phyloP scores from a whole-genome alignment of 2,329 filamentous ascomycete species.

The Fusarium sp. region DNA sequence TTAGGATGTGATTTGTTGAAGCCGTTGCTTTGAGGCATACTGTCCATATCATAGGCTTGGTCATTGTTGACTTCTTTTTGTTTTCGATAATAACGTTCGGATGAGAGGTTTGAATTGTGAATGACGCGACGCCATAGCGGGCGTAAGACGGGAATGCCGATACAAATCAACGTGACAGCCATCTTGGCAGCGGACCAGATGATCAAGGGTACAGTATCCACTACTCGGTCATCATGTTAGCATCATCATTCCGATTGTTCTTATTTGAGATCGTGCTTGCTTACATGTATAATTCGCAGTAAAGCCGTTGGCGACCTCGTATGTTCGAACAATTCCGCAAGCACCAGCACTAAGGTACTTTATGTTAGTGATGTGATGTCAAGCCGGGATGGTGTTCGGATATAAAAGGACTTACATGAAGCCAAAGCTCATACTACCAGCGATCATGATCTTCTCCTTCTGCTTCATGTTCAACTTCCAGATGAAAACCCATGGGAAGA shows the following conservation, averaged over 20 bases:
- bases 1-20: background rate
- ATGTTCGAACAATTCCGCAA: conserved; percentile 31
- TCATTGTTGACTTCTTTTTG: background rate
- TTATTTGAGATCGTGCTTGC: background rate
- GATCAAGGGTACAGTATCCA: conserved; percentile 50
- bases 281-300: conserved; percentile 30
- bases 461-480: conserved; percentile 57
- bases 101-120: background rate
- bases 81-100: background rate
- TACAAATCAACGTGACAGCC: conserved; percentile 52
- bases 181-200: conserved; percentile 55
- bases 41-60: background rate
- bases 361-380: background rate
- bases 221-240: conserved; percentile 23
- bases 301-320: conserved; percentile 24
- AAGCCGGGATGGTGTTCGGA: too few species aligned
- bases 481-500: conserved; percentile 57
- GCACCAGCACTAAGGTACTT: conserved; percentile 14
- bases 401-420: conserved; percentile 47
- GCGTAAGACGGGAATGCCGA: conserved; percentile 53
- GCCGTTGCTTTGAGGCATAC: background rate
- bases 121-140: conserved; percentile 48
- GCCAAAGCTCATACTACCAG: conserved; percentile 55
- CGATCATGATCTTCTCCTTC: conserved; percentile 56
- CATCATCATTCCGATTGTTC: too few species aligned